Conservation (phyloP, 805 yeast genomes). For the Candida railenensis region DNA sequence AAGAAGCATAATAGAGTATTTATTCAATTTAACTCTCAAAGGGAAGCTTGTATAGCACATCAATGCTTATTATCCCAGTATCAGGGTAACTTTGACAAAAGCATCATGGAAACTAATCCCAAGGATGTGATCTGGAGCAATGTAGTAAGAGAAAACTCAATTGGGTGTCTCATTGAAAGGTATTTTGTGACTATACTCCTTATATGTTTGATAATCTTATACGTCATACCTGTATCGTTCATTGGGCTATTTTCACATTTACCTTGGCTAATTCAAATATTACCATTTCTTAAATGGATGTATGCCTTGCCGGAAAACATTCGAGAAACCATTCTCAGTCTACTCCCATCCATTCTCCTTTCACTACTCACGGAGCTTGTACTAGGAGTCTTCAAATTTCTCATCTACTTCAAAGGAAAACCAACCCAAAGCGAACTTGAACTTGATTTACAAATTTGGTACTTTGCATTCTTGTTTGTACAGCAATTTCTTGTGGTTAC, state of each 20-base stretch:
- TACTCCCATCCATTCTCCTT: conserved; percentile 67
- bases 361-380: conserved; percentile 63
- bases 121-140: conserved; percentile 74
- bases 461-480: conserved; percentile 73
- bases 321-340: conserved; percentile 54
- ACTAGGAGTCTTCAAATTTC: conserved; percentile 52
- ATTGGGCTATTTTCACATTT: conserved; percentile 75
- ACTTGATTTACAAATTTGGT: conserved; percentile 72
- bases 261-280: conserved; percentile 57
- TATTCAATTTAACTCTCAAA: conserved; percentile 56
- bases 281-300: conserved; percentile 62
- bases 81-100: conserved; percentile 42
- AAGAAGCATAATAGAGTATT: conserved; percentile 48
- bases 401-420: conserved; percentile 56
- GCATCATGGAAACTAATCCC: conserved; percentile 57
- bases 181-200: conserved; percentile 46
- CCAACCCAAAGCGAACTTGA: conserved; percentile 65
- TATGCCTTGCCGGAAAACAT: conserved; percentile 52
- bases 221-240: conserved; percentile 84
- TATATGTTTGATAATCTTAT: conserved; percentile 49
- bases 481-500: conserved; percentile 86
- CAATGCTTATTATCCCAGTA: conserved; percentile 51
- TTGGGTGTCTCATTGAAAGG: conserved; percentile 36
- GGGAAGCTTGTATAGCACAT: conserved; percentile 61
- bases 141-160: conserved; percentile 38